These are phyloP conservation scores for Elsinoe necatrix DNA, from an alignment of 2,329 filamentous ascomycete species.

Conservation along the genomic window DNA sequence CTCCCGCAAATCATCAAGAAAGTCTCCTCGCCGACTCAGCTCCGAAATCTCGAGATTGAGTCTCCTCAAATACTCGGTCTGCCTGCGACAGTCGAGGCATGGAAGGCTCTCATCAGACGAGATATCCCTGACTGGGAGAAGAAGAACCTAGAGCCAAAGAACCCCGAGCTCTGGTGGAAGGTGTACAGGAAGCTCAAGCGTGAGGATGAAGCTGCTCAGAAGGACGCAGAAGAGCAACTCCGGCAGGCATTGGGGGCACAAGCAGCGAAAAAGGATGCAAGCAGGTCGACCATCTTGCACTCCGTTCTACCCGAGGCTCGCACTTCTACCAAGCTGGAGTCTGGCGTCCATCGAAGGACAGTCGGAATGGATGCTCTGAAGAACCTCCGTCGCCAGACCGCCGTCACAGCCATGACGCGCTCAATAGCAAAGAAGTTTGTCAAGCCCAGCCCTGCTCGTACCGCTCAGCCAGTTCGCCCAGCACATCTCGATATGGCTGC, in stretches of 20 bases:
- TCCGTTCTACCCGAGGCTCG: slow-evolving; percentile 19
- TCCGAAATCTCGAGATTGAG: slow-evolving; percentile 61
- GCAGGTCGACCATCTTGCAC: slow-evolving; percentile 35
- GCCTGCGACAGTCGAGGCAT: slow-evolving; percentile 58
- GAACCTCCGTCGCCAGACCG: slow-evolving; percentile 21
- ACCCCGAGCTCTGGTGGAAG: slow-evolving; percentile 65
- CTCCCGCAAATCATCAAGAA: slow-evolving; percentile 61
- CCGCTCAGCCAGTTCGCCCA: not conserved
- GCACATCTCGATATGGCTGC: not conserved
- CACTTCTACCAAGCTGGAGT: slow-evolving; percentile 1
- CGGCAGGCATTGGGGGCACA: slow-evolving; percentile 52
- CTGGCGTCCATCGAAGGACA: not conserved
- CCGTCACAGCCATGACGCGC: slow-evolving; percentile 17
- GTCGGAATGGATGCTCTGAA: slow-evolving; percentile 19
- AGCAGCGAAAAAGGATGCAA: slow-evolving; percentile 48
- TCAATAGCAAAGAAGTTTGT: slow-evolving; percentile 9
- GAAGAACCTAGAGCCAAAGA: slow-evolving; percentile 56
- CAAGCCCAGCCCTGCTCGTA: not conserved
- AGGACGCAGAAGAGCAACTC: slow-evolving; percentile 27
- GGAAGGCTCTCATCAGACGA: slow-evolving; percentile 68
- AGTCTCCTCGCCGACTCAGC: slow-evolving; percentile 64
- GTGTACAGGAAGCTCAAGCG: slow-evolving; percentile 53
- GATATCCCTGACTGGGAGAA: slow-evolving; percentile 62
- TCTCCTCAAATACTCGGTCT: slow-evolving; percentile 64
- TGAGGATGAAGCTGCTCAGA: slow-evolving; percentile 32